A percentile compares a stretch with the other conserved stretches of the same genome.
Conservation (phyloP, 805 yeast genomes). For the Limtongia smithiae region DNA sequence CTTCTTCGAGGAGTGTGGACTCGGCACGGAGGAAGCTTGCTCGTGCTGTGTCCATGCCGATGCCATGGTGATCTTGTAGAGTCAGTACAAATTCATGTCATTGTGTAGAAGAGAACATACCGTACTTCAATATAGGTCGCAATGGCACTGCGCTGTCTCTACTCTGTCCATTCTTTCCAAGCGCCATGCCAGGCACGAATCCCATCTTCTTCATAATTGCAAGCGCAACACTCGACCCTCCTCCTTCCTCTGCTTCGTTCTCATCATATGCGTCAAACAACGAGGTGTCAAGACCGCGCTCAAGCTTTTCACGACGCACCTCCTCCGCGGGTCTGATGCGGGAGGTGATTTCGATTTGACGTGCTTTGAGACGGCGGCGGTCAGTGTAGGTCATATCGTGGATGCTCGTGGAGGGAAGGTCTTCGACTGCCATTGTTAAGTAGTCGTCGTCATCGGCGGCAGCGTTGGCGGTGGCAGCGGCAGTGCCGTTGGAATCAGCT, state of each 20-base stretch:
- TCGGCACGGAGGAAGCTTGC: conserved; percentile 29
- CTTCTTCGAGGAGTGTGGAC: conserved; percentile 5
- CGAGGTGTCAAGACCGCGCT: conserved; percentile 11
- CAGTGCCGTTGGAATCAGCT: background rate
- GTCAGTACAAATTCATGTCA: background rate
- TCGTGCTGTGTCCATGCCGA: conserved; percentile 28
- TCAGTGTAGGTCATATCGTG: conserved; percentile 17
- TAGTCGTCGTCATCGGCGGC: conserved; percentile 17
- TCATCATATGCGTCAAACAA: conserved; percentile 5
- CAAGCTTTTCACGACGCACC: conserved; percentile 15
- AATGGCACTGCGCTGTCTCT: conserved; percentile 37
- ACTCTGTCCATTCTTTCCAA: conserved; percentile 40
- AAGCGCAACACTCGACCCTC: conserved; percentile 29
- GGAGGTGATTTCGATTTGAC: conserved; percentile 4
- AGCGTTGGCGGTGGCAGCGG: background rate
- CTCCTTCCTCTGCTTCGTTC: conserved; percentile 30
- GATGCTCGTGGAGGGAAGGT: background rate
- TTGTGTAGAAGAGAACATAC: background rate
- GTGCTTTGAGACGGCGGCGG: background rate
- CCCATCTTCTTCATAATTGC: conserved; percentile 61
- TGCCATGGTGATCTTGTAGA: conserved; percentile 29
- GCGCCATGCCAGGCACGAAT: conserved; percentile 46
- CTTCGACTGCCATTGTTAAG: conserved; percentile 22
- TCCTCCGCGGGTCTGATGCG: conserved; percentile 1
- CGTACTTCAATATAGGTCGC: conserved; percentile 25